These are phyloP conservation scores for Limnomonas spitsbergensis DNA, from an alignment of 139 green algal genomes.

Conservation along the genomic window DNA sequence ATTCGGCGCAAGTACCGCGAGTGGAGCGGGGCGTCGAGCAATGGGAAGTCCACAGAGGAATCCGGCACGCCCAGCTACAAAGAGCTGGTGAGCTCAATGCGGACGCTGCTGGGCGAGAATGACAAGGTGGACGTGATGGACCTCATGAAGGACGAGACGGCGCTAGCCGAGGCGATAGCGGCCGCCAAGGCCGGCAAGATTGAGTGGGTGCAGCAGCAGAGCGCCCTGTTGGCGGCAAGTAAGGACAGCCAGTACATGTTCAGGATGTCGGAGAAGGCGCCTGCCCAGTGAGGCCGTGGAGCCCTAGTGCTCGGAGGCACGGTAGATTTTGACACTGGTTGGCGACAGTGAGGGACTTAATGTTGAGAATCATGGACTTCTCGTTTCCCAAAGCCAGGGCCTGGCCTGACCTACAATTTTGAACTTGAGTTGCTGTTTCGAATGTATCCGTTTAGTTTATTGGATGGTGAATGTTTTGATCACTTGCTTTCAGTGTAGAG, in stretches of 20 bases:
- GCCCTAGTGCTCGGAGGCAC: no score
- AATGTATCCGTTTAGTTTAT: no score
- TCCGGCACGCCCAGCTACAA: constrained; percentile 24
- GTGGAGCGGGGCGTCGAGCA: not conserved
- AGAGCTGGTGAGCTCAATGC: constrained; percentile 33
- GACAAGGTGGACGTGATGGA: constrained; percentile 2
- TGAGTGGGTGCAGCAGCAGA: constrained; percentile 24
- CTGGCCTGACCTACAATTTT: no score
- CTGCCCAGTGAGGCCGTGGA: not conserved
- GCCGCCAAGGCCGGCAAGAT: constrained; percentile 20
- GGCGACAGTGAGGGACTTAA: no score
- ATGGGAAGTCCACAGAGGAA: constrained; percentile 7
- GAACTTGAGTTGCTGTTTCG: no score
- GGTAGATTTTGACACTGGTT: no score
- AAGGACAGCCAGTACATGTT: constrained; percentile 14
- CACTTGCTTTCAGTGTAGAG: no score
- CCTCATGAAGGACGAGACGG: constrained; percentile 6
- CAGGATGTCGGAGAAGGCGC: not conserved
- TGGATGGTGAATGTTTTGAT: no score
- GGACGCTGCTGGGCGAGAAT: constrained; percentile 11
- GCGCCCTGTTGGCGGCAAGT: not conserved
- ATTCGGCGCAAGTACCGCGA: constrained; percentile 14
- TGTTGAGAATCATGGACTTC: no score
- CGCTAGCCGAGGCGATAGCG: constrained; percentile 16
- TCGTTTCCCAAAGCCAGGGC: no score